Evolutionary conservation across 176 grass and related monocot genomes (phyloP).

Genomic region (Tillandsia leiboldiana): DNA sequence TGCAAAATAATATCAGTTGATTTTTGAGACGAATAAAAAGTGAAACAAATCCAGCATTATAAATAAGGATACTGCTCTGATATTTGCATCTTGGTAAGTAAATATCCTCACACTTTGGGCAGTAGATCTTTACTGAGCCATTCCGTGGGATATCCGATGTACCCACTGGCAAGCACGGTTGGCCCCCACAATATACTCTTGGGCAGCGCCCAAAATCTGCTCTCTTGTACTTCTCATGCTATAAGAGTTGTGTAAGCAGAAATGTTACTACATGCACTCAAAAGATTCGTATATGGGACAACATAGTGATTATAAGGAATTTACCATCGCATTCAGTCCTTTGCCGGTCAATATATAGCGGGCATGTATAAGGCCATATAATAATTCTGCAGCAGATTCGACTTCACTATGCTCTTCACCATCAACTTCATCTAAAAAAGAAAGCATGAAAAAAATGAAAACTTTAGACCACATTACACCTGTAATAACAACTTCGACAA

Average conservation of each 20-base stretch:
- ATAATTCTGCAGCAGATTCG: slow-evolving; percentile 18
- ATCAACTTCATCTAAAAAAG: slow-evolving; percentile 9
- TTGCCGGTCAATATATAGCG: slow-evolving; percentile 17
- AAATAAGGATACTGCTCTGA: slow-evolving; percentile 20
- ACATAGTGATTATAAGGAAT: background rate
- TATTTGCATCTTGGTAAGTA: slow-evolving; percentile 22
- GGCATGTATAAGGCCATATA: slow-evolving; percentile 24
- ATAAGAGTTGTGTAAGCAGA: background rate
- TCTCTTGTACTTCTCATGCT: slow-evolving; percentile 19
- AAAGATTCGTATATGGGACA: background rate
- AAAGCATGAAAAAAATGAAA: background rate
- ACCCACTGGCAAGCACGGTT: slow-evolving; percentile 20
- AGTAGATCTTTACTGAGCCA: slow-evolving; percentile 18
- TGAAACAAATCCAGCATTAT: background rate
- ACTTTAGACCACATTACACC: background rate
- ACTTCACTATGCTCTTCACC: slow-evolving; percentile 12
- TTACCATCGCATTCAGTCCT: slow-evolving; percentile 19
- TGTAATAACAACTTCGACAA: background rate
- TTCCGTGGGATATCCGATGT: slow-evolving; percentile 16
- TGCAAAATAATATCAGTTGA: background rate
- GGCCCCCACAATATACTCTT: slow-evolving; percentile 14
- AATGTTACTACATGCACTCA: background rate
- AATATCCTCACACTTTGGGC: slow-evolving; percentile 22
- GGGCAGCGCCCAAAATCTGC: slow-evolving; percentile 19
- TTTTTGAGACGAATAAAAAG: background rate